These are phyloP conservation scores for Nicotiana noctiflora DNA, from an alignment of 257 asterid genomes.

Conservation along the genomic window DNA sequence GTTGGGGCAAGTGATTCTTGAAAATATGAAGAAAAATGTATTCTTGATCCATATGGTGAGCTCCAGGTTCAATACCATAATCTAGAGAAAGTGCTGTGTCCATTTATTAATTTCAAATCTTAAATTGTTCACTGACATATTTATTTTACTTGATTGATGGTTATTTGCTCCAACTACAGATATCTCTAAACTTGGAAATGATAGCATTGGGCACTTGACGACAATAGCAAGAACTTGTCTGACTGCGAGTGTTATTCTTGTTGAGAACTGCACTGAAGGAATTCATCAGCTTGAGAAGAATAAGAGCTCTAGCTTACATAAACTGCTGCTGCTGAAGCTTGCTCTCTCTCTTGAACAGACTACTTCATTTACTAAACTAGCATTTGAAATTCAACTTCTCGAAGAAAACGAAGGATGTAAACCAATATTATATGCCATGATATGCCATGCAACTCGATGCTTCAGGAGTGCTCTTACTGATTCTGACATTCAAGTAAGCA, in stretches of 20 bases:
- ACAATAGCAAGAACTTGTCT: conserved; percentile 63
- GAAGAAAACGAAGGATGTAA: conserved; percentile 39
- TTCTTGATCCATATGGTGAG: background rate
- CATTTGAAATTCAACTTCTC: conserved; percentile 43
- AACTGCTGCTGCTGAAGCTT: conserved; percentile 72
- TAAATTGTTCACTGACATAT: conserved; percentile 12
- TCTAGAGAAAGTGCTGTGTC: conserved; percentile 4
- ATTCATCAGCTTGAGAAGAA: conserved; percentile 59
- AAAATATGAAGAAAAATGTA: background rate
- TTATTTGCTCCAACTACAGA: conserved; percentile 37
- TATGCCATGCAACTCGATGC: conserved; percentile 55
- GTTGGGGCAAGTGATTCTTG: background rate
- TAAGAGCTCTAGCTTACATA: conserved; percentile 52
- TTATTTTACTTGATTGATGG: conserved; percentile 13
- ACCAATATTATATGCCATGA: conserved; percentile 37
- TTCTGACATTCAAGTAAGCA: conserved; percentile 61
- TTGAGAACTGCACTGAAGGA: conserved; percentile 47
- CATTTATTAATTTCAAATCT: background rate
- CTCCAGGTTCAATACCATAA: background rate
- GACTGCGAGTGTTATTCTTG: conserved; percentile 51
- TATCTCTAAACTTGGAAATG: conserved; percentile 44
- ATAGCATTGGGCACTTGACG: conserved; percentile 33
- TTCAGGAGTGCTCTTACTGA: conserved; percentile 50
- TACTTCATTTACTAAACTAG: conserved; percentile 47
- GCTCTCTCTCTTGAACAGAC: conserved; percentile 62